Base-by-base conservation (phyloP, 2,329 filamentous ascomycete genomes). In the Xylariales sp. region DNA sequence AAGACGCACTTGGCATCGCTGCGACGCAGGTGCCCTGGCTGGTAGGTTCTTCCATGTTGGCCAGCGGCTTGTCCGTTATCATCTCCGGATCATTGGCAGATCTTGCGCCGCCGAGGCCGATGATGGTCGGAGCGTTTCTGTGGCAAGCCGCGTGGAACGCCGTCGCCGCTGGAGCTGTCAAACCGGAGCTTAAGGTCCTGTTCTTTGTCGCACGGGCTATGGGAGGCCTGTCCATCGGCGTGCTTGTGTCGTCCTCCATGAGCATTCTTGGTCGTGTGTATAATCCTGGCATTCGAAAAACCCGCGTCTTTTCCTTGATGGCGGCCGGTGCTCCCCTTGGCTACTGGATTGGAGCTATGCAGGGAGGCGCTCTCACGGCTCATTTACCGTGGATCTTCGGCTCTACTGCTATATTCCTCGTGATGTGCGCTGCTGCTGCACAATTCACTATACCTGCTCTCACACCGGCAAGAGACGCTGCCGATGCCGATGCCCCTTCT, bases 381-480 rank as follows among this genome's bases (percentile, higher is more conserved):
- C 58, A 63, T 38, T 58, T 69, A 3, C 50, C 54, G 1, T 70
- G 66, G 67, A 63, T 70, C 31, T 70, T 69, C 42, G 67, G 65
- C 14, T 60, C 58, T 28, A 69, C 64, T 14, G 61, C 67, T 1
- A 59, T 69, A 6, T 58, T 69, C 32, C 43, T 63, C 11, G 60
- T 48, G 0, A 42, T 68, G 1, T 62, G 62, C 41, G 53, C 56
- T 2, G 31, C 61, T 1, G 65, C 63, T 1, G 65, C 66, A 1
- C 64, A 57, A 38, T 53, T 63, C 27, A 60, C 62, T 1, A 65
- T 70, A 14, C 67, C 67, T 2, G 43, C 60, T 12, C 49, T 70
- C 9, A 55, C 52, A 3, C 60, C 61, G 3, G 51, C 48, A 10
- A 50, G 46, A 31, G 53, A 55, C 21, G 45, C 43, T 18, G 12